phyloP scores from a whole-genome alignment of 495 filamentous ascomycete genomes.

The Penicillium goetzii region DNA sequence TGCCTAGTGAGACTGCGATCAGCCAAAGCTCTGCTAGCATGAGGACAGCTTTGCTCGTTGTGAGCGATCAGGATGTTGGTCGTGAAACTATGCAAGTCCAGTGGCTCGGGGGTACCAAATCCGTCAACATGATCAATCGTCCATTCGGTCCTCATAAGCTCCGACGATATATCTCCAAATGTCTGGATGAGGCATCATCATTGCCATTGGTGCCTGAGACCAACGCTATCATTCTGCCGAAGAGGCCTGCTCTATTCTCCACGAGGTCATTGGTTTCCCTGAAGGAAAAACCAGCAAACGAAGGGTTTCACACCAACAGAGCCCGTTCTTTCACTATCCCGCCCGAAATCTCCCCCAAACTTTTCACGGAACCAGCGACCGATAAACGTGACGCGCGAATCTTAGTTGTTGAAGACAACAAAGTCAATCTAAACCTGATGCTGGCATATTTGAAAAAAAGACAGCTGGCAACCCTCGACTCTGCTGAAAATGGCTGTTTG shows the following conservation, averaged over 20 bases:
- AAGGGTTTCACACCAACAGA: not conserved
- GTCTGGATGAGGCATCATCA: slow-evolving; percentile 19
- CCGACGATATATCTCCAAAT: slow-evolving; percentile 51
- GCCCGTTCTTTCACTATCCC: not conserved
- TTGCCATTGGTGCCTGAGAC: not conserved
- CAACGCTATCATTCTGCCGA: not conserved
- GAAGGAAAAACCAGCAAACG: not conserved
- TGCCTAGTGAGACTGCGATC: slow-evolving; percentile 18
- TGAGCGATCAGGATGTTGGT: slow-evolving; percentile 1
- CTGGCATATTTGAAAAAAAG: slow-evolving; percentile 58
- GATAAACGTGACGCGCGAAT: slow-evolving; percentile 34
- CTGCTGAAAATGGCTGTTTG: slow-evolving; percentile 52
- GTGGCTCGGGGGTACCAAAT: slow-evolving; percentile 7
- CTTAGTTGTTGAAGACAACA: slow-evolving; percentile 72
- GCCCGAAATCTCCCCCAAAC: not conserved
- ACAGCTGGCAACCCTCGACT: slow-evolving; percentile 32
- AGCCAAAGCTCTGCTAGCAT: not conserved
- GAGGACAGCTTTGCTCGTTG: slow-evolving; percentile 1
- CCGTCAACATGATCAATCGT: slow-evolving; percentile 43
- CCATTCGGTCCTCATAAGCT: slow-evolving; percentile 46
- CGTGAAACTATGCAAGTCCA: not conserved
- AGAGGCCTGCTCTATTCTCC: not conserved
- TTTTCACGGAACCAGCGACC: not conserved
- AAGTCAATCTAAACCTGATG: slow-evolving; percentile 72
- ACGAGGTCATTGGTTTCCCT: not conserved